Conservation (phyloP, 495 filamentous ascomycete species). For the Geopyxis carbonaria region DNA sequence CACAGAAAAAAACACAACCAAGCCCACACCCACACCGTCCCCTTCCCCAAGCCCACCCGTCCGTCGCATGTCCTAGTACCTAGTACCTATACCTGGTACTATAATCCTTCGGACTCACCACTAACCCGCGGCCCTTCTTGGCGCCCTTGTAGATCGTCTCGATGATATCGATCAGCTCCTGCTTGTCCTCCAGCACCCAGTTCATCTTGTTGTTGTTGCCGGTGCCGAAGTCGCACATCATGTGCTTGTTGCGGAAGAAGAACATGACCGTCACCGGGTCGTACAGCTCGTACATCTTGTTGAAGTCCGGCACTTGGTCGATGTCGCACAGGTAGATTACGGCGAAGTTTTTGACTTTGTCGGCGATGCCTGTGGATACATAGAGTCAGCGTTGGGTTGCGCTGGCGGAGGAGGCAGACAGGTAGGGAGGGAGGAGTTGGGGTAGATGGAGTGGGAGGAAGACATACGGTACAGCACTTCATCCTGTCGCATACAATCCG, state of each 20-base stretch:
- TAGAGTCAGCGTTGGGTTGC: too few relatives aligned
- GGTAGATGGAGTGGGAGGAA: neutral
- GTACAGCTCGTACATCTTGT: conserved; percentile 63
- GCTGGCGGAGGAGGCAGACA: too few relatives aligned
- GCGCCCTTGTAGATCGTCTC: conserved; percentile 96
- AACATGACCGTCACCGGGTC: conserved; percentile 51
- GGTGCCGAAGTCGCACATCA: conserved; percentile 97
- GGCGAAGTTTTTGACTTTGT: conserved; percentile 75
- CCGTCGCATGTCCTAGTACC: too few relatives aligned
- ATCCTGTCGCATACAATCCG: conserved; percentile 79
- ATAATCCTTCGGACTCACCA: conserved; percentile 77
- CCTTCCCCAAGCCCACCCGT: too few relatives aligned
- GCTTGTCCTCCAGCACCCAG: conserved; percentile 95
- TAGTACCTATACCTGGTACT: conserved; percentile 25
- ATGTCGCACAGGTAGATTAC: conserved; percentile 96
- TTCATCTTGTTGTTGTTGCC: conserved; percentile 98
- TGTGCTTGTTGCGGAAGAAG: conserved; percentile 98
- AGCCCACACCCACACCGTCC: too few relatives aligned
- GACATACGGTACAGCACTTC: conserved; percentile 68
- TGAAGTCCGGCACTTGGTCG: conserved; percentile 92
- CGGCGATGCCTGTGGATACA: conserved; percentile 40
- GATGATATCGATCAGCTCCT: conserved; percentile 95
- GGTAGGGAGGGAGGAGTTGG: conserved; percentile 18
- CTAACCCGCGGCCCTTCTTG: conserved; percentile 89
- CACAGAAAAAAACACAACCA: too few relatives aligned